Percentiles rank a stretch among this genome's conserved stretches.
phyloP scores from a whole-genome alignment of 108 stramenopile species.

The Nitzschia inconspicua region DNA sequence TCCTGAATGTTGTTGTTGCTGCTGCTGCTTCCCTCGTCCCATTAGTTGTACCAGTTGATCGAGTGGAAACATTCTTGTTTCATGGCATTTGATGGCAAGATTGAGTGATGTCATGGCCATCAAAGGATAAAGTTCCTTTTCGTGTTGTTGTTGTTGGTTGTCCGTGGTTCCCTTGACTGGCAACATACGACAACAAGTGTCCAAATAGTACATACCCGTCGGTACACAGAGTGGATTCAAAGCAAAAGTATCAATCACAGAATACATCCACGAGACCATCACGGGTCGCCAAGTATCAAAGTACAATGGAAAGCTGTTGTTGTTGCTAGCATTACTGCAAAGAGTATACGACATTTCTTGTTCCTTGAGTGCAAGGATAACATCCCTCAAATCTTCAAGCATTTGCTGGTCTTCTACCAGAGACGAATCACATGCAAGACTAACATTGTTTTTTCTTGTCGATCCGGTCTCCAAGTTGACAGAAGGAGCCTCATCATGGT shows the following conservation, averaged over 20 bases:
- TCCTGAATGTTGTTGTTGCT: not conserved
- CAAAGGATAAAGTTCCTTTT: not conserved
- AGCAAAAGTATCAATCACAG: not conserved
- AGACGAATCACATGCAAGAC: no score
- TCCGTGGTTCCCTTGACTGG: not conserved
- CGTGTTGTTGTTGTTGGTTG: no score
- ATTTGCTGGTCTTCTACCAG: not conserved
- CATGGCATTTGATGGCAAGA: conserved; percentile 10
- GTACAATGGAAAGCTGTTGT: not conserved
- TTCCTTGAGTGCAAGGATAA: not conserved
- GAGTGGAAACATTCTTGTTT: conserved; percentile 14
- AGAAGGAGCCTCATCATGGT: not conserved
- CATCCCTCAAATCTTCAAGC: conserved; percentile 2
- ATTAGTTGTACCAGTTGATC: conserved; percentile 2
- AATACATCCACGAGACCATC: conserved; percentile 8
- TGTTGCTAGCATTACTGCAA: not conserved
- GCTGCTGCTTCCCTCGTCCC: no score
- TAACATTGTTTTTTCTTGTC: not conserved
- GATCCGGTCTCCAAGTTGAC: not conserved
- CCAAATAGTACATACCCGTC: conserved; percentile 2
- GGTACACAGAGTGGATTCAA: conserved; percentile 2
- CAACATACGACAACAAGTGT: not conserved
- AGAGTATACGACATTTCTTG: conserved; percentile 1
- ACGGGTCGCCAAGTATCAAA: conserved; percentile 4
- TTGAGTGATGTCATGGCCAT: conserved; percentile 8